Evolutionary conservation across 352 stramenopile genomes (phyloP).

Genomic region (Phytopythium litorale): DNA sequence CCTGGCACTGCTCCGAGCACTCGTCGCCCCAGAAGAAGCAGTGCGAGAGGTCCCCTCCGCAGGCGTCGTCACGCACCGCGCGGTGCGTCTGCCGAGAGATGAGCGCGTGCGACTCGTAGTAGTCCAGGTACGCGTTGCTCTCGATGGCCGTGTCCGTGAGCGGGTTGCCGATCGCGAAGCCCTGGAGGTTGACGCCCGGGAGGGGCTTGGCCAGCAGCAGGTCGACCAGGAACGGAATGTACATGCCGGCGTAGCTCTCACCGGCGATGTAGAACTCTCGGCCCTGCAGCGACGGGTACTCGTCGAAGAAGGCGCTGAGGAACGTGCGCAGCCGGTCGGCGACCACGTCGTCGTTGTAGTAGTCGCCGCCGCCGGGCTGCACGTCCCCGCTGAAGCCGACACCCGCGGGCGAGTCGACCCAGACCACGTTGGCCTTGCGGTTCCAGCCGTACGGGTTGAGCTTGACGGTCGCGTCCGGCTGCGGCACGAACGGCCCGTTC

Average conservation of each 20-base stretch:
- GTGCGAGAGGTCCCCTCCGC: constrained; percentile 44
- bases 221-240: constrained; percentile 80
- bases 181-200: constrained; percentile 44
- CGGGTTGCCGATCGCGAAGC: constrained; percentile 73
- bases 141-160: constrained; percentile 68
- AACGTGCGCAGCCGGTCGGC: constrained; percentile 38
- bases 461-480: constrained; percentile 38
- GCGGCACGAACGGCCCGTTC: constrained; percentile 56
- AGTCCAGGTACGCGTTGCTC: constrained; percentile 65
- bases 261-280: constrained; percentile 12
- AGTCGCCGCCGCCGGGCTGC: constrained; percentile 38
- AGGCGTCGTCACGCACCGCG: constrained; percentile 38
- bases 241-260: constrained; percentile 85
- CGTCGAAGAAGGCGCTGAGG: constrained; percentile 9
- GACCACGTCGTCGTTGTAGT: constrained; percentile 61
- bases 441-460: constrained; percentile 88
- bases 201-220: constrained; percentile 39
- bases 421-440: constrained; percentile 83
- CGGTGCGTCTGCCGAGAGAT: constrained; percentile 62
- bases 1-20: constrained; percentile 37
- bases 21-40: constrained; percentile 59
- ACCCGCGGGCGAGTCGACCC: constrained; percentile 84
- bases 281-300: constrained; percentile 43
- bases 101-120: constrained; percentile 76
- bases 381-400: constrained; percentile 75